A percentile compares a stretch with the other conserved stretches of the same genome.
These are phyloP conservation scores for Draba incana DNA, from an alignment of 345 rosid species.

Conservation along the genomic window DNA sequence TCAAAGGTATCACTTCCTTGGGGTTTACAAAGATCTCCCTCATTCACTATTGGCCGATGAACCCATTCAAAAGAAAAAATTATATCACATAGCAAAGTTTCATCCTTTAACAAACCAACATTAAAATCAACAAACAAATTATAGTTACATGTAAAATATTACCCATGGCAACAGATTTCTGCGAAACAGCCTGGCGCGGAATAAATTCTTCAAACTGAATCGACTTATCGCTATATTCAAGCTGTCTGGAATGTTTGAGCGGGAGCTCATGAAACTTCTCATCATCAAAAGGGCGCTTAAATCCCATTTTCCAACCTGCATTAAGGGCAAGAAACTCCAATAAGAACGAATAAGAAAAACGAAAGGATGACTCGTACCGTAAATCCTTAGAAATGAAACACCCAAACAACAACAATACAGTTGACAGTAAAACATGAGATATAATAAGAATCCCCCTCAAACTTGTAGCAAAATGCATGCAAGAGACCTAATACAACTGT, in stretches of 20 bases:
- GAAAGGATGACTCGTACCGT: neutral
- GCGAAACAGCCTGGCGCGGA: constrained; percentile 33
- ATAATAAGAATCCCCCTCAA: neutral
- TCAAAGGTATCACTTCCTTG: constrained; percentile 35
- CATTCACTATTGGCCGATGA: constrained; percentile 40
- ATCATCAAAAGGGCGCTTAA: constrained; percentile 55
- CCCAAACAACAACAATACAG: neutral
- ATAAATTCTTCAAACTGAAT: constrained; percentile 37
- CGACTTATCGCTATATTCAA: constrained; percentile 43
- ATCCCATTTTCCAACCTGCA: constrained; percentile 50
- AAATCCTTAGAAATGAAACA: neutral
- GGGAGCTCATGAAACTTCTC: constrained; percentile 51
- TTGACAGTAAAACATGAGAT: neutral
- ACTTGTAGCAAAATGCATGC: constrained; percentile 8
- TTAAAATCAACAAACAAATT: constrained; percentile 8
- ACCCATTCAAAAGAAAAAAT: constrained; percentile 29
- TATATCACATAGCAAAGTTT: constrained; percentile 6
- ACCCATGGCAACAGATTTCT: constrained; percentile 42
- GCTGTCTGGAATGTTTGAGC: constrained; percentile 50
- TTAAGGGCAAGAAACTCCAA: neutral
- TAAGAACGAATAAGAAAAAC: neutral
- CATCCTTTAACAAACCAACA: constrained; percentile 1
- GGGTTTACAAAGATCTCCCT: constrained; percentile 32
- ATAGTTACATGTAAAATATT: constrained; percentile 15
- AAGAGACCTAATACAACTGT: neutral